phyloP scores from a whole-genome alignment of 352 stramenopile genomes.

The Blastocystis sp. region DNA sequence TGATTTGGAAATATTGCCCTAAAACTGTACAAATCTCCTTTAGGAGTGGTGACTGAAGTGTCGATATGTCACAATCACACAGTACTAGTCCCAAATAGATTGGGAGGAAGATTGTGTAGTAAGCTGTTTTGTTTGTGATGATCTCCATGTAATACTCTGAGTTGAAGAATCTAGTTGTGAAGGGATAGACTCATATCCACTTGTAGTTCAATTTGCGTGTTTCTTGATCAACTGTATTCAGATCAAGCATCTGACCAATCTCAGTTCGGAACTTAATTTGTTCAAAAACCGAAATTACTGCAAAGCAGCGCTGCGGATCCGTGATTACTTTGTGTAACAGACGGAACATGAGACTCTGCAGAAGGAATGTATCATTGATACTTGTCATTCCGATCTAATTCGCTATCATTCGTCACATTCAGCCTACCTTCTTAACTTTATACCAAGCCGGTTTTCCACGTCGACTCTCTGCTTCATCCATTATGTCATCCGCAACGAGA shows the following conservation, averaged over 20 bases:
- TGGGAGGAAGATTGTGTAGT: constrained; percentile 38
- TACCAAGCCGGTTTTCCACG: constrained; percentile 27
- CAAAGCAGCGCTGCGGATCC: neutral
- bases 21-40: neutral
- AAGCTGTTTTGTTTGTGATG: constrained; percentile 41
- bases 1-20: constrained; percentile 14
- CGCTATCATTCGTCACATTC: neutral
- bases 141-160: constrained; percentile 3
- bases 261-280: constrained; percentile 24
- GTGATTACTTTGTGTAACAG: neutral
- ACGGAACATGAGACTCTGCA: constrained; percentile 6
- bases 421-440: neutral
- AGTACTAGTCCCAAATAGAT: constrained; percentile 26
- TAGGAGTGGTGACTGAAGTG: neutral
- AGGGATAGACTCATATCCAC: neutral
- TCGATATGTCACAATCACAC: neutral
- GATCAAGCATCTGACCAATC: constrained; percentile 39
- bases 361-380: constrained; percentile 30
- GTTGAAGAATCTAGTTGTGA: constrained; percentile 10
- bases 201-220: constrained; percentile 7
- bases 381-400: constrained; percentile 48
- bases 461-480: constrained; percentile 32
- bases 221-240: neutral
- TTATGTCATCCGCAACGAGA: constrained; percentile 46
- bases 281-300: neutral